phyloP scores from a whole-genome alignment of 306 rosid genomes.

The Cyclanthera cordifolia region DNA sequence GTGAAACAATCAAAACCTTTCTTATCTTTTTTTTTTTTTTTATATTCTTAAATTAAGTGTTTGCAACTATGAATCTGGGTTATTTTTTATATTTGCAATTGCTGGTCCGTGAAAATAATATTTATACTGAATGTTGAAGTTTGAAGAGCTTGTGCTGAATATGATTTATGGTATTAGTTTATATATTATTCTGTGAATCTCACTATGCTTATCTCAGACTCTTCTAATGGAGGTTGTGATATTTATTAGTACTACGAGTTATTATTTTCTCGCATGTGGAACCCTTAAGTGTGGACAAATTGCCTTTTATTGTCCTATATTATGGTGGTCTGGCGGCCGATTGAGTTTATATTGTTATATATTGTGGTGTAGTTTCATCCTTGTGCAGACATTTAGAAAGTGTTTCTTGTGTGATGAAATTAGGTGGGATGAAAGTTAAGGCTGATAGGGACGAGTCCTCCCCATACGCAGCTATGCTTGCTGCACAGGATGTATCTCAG shows the following conservation, averaged over 20 bases:
- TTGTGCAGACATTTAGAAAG: no score
- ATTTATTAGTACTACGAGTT: background rate
- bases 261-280: background rate
- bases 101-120: background rate
- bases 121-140: background rate
- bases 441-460: constrained; percentile 61
- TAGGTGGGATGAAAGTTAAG: constrained; percentile 68
- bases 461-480: constrained; percentile 69
- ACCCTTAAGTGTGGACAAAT: background rate
- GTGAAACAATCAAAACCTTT: constrained; percentile 13
- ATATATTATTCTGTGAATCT: background rate
- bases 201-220: no score
- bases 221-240: no score
- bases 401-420: background rate
- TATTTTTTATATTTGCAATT: background rate
- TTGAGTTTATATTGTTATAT: background rate
- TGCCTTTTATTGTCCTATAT: background rate
- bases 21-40: background rate
- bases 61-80: background rate
- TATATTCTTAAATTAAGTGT: background rate
- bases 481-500: constrained; percentile 55
- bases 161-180: background rate
- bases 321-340: background rate
- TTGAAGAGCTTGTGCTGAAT: background rate
- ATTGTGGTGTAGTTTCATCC: background rate